Evolutionary conservation across 495 filamentous ascomycete species (phyloP).

Genomic region (Tuber aestivum): DNA sequence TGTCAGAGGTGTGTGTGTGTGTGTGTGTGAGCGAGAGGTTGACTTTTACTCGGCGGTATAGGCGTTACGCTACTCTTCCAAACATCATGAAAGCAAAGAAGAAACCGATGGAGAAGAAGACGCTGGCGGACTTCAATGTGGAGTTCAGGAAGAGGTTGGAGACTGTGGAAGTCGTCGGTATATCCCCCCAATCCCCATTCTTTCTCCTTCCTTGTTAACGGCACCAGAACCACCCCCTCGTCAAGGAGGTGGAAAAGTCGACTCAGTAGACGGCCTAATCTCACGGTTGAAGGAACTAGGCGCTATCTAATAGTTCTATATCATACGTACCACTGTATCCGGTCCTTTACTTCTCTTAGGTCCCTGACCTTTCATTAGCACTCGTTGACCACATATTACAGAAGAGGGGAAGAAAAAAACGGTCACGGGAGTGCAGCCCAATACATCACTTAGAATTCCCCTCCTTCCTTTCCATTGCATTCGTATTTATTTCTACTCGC

Average conservation of each 20-base stretch:
- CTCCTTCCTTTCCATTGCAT: neutral
- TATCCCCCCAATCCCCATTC: conserved; percentile 40
- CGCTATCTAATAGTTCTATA: conserved; percentile 45
- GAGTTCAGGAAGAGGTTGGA: conserved; percentile 70
- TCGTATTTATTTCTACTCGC: neutral
- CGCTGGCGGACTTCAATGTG: conserved; percentile 69
- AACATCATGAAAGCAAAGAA: conserved; percentile 99
- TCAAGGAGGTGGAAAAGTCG: conserved; percentile 92
- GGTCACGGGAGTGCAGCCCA: neutral
- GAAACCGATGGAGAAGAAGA: conserved; percentile 93
- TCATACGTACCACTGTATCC: conserved; percentile 10
- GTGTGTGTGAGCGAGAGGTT: neutral
- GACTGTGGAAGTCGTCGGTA: conserved; percentile 78
- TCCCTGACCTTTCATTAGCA: neutral
- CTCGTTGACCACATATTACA: neutral
- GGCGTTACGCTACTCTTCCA: conserved; percentile 84
- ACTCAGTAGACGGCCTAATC: conserved; percentile 90
- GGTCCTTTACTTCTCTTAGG: neutral
- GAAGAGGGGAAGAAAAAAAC: neutral
- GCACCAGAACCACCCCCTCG: conserved; percentile 67
- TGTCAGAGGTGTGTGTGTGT: too few species aligned
- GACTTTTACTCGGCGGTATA: conserved; percentile 3
- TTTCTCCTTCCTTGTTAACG: conserved; percentile 43
- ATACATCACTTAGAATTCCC: neutral
- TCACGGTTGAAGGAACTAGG: conserved; percentile 90